phyloP scores from a whole-genome alignment of 352 stramenopile genomes.

The Globisporangium rhizosaccharum region DNA sequence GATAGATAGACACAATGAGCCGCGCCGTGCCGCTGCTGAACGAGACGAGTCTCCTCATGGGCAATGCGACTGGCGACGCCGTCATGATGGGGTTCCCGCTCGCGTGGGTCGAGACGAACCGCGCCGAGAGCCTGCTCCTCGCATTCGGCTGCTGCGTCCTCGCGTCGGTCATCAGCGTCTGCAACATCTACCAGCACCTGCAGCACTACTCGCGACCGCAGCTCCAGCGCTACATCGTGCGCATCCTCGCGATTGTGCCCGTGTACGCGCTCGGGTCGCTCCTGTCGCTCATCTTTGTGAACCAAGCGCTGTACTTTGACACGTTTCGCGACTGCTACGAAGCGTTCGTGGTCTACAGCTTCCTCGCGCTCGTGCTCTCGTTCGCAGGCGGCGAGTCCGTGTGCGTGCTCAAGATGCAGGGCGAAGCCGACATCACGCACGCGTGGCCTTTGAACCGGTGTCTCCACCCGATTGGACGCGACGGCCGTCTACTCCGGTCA shows the following conservation, averaged over 20 bases:
- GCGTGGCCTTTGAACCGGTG: slow-evolving; percentile 77
- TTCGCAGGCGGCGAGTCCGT: slow-evolving; percentile 86
- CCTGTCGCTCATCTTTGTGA: slow-evolving; percentile 76
- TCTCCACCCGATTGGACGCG: slow-evolving; percentile 66
- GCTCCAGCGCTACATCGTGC: slow-evolving; percentile 85
- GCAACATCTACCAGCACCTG: slow-evolving; percentile 87
- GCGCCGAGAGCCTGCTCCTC: slow-evolving; percentile 41
- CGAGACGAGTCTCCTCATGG: slow-evolving; percentile 56
- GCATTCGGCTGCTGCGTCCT: slow-evolving; percentile 50
- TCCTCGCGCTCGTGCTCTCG: slow-evolving; percentile 87
- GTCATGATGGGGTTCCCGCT: slow-evolving; percentile 54
- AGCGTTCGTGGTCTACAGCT: slow-evolving; percentile 91
- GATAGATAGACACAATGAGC: slow-evolving; percentile 3
- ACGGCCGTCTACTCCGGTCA: slow-evolving; percentile 74
- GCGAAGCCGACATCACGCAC: slow-evolving; percentile 73
- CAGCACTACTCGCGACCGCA: slow-evolving; percentile 77
- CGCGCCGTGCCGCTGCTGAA: slow-evolving; percentile 31
- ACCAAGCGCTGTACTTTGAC: slow-evolving; percentile 81
- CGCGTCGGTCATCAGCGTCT: slow-evolving; percentile 58
- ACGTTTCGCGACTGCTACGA: slow-evolving; percentile 90
- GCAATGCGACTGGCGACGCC: slow-evolving; percentile 62
- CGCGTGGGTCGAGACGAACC: slow-evolving; percentile 71
- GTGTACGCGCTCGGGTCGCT: slow-evolving; percentile 85
- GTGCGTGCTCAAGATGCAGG: slow-evolving; percentile 86
- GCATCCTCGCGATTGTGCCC: slow-evolving; percentile 84